phyloP scores from a whole-genome alignment of 495 filamentous ascomycete species.

The Viridothelium virens region DNA sequence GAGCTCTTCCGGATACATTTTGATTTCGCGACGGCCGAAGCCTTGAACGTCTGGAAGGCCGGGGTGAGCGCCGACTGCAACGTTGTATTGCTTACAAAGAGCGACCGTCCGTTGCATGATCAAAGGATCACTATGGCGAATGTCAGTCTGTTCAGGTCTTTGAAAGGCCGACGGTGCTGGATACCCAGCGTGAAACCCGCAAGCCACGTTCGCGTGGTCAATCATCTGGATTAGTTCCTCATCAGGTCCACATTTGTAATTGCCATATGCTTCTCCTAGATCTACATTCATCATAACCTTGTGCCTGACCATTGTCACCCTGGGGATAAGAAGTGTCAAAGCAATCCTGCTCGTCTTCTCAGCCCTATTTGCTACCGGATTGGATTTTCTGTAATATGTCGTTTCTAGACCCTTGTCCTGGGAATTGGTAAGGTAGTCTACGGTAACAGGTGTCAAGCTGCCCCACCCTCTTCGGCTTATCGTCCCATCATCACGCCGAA shows the following conservation, averaged over 20 bases:
- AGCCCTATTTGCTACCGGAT: too few species aligned
- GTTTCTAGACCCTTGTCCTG: too few species aligned
- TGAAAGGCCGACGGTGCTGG: not conserved
- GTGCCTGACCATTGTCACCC: slow-evolving; percentile 41
- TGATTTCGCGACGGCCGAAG: slow-evolving; percentile 53
- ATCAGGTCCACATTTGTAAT: slow-evolving; percentile 46
- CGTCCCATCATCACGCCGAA: not conserved
- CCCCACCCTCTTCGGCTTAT: not conserved
- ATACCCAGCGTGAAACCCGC: slow-evolving; percentile 49
- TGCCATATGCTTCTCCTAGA: slow-evolving; percentile 46
- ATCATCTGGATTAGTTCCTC: slow-evolving; percentile 48
- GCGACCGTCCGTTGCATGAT: slow-evolving; percentile 54
- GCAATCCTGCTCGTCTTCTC: too few species aligned
- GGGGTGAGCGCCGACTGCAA: slow-evolving; percentile 52
- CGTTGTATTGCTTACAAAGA: slow-evolving; percentile 46
- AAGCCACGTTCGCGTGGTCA: slow-evolving; percentile 57
- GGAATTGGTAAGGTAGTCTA: too few species aligned
- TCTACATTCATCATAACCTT: slow-evolving; percentile 48
- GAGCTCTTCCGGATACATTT: slow-evolving; percentile 47
- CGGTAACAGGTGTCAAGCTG: not conserved
- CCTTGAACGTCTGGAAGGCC: slow-evolving; percentile 56
- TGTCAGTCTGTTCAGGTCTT: not conserved
- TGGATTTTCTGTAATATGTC: too few species aligned
- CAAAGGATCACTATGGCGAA: slow-evolving; percentile 42
- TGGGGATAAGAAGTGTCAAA: not conserved